Base-by-base conservation (phyloP, 1,284 basidiomycete genomes). In the Ceratobasidium sp. region DNA sequence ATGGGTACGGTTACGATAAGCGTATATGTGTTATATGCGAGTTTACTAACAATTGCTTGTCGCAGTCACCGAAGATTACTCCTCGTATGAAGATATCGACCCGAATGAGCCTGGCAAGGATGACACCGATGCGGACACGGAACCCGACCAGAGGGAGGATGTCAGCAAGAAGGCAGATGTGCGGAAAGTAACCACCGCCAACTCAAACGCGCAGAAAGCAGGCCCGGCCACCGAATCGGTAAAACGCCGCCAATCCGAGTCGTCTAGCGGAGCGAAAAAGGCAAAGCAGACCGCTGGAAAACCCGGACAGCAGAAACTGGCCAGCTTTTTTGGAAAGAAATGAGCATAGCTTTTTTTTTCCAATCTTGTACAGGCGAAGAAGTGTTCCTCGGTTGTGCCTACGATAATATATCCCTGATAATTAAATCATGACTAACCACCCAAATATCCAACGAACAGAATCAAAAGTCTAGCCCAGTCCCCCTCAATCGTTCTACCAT, bases 61-160 rank as follows among this genome's bases (percentile, higher is more conserved):
- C 16, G 1, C 75, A 92, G 91, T 86, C 18, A 88, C 85, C 38
- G 88, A 91, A 77, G 91, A 92, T 77, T 90, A 91, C 77, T 91
- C 90, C 2, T 86, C 86, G 16, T 92, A 91, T 77, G 91, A 93
- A 79, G 91, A 90, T 6, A 88, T 89, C 1, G 86, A 86, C 25
- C 42, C 66, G 21, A 49, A 56, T 28, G 89, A 89, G 76, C 85
- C 86, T 11, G 75, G 76, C 25, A 73, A 69, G 30, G 84, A 76
- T 1, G 81, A 79, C 42, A 73, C 73, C 23, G 73, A 73, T 30
- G 70, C 40, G 14, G 54, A 70, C 18, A 59, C 67, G 14, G 67
- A 70, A 38, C 56, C 67, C 16, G 67, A 70, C 21, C 56, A 38
- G 16, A 56, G 62, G 16, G 62, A 64, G 8, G 62, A 40, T 23